Percentiles rank a stretch among this genome's conserved stretches.
phyloP scores from a whole-genome alignment of 2,329 filamentous ascomycete genomes.

The Xylaria sp. region DNA sequence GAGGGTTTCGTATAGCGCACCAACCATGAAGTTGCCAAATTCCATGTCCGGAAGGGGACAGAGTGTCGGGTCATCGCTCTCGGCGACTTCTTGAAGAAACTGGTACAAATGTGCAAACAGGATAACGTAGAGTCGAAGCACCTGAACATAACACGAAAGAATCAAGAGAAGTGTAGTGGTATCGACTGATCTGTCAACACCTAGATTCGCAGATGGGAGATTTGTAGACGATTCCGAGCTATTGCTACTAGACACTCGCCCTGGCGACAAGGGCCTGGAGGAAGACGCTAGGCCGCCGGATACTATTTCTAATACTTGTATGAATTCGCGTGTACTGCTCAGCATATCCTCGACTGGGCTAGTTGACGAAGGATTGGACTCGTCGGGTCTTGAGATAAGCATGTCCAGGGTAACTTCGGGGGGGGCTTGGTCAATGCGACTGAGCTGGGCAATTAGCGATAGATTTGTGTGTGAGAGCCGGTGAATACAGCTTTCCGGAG shows the following conservation, averaged over 20 bases:
- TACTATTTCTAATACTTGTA: background rate
- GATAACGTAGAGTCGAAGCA: slow-evolving; percentile 7
- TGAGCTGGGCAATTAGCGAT: background rate
- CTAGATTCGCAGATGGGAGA: background rate
- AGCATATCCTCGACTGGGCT: background rate
- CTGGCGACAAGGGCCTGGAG: background rate
- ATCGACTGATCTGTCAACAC: background rate
- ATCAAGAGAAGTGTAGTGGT: background rate
- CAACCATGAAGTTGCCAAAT: background rate
- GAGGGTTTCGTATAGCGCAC: background rate
- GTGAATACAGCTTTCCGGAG: background rate
- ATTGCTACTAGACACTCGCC: background rate
- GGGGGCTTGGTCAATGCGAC: background rate
- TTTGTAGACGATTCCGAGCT: background rate
- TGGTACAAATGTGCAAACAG: slow-evolving; percentile 8
- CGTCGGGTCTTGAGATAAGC: background rate
- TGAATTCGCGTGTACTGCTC: background rate
- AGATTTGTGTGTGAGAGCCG: background rate
- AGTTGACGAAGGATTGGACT: background rate
- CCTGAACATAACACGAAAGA: background rate
- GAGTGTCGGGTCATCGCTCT: slow-evolving; percentile 12
- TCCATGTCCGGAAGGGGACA: background rate
- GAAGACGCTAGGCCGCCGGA: background rate
- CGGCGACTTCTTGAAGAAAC: slow-evolving; percentile 1
- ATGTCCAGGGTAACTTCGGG: background rate